Conservation (phyloP, 768 basidiomycete species). For the Tulasnella sp. region DNA sequence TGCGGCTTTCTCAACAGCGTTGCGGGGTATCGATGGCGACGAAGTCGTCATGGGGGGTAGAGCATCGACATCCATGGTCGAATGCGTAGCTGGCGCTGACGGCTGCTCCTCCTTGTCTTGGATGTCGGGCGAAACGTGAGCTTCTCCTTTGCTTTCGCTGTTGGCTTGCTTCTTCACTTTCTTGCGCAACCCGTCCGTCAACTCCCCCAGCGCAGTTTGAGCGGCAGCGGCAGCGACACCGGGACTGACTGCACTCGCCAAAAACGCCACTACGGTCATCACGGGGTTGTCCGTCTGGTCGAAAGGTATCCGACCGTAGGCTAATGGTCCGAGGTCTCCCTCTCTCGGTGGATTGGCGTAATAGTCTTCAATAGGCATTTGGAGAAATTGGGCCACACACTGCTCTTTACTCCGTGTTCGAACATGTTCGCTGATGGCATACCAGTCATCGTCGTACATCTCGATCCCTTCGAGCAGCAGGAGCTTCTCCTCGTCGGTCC, state of each 20-base stretch:
- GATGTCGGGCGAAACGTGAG: constrained; percentile 15
- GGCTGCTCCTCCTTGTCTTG: constrained; percentile 22
- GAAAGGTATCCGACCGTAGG: constrained; percentile 75
- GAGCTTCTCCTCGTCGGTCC: constrained; percentile 86
- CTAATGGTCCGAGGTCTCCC: constrained; percentile 60
- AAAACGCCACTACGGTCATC: constrained; percentile 96
- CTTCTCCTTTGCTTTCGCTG: constrained; percentile 17
- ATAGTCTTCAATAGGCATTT: constrained; percentile 92
- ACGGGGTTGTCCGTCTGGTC: constrained; percentile 95
- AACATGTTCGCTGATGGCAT: constrained; percentile 83
- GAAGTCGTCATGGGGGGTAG: constrained; percentile 27
- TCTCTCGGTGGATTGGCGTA: constrained; percentile 42
- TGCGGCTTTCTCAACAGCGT: constrained; percentile 72
- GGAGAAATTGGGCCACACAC: constrained; percentile 90
- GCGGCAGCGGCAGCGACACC: constrained; percentile 90
- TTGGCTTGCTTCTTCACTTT: constrained; percentile 21
- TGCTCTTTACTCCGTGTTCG: constrained; percentile 85
- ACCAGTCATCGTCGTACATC: constrained; percentile 98
- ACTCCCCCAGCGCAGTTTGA: constrained; percentile 73
- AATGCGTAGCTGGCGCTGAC: constrained; percentile 32
- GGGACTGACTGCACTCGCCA: constrained; percentile 84
- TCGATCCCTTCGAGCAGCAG: constrained; percentile 91
- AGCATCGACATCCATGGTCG: constrained; percentile 38
- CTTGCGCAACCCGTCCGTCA: constrained; percentile 46
- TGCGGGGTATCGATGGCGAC: constrained; percentile 42